Percentiles rank a stretch among this genome's conserved stretches.
phyloP scores from a whole-genome alignment of 2,329 filamentous ascomycete species.

The Juglanconis oblonga region DNA sequence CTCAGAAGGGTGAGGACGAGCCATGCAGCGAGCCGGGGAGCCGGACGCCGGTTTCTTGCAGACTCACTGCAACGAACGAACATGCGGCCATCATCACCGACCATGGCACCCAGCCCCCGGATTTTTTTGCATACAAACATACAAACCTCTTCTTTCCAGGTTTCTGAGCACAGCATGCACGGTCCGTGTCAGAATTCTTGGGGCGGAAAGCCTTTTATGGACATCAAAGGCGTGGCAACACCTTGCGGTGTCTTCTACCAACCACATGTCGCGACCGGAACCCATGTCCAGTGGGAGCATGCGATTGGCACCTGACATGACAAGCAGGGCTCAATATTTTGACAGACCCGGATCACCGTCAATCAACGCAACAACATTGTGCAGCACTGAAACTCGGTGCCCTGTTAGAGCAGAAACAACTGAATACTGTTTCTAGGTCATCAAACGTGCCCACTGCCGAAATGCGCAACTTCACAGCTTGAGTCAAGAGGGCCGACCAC shows the following conservation, averaged over 20 bases:
- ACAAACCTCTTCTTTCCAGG: too few species aligned
- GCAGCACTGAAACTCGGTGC: background rate
- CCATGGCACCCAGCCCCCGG: background rate
- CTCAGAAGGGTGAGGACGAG: background rate
- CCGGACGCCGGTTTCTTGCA: background rate
- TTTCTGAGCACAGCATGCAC: too few species aligned
- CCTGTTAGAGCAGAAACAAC: background rate
- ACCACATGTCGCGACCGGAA: background rate
- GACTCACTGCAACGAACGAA: background rate
- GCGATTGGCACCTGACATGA: background rate
- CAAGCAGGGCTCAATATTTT: background rate
- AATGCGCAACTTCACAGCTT: background rate
- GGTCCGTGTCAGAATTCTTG: background rate
- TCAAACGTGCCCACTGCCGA: background rate
- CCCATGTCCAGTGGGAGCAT: too few species aligned
- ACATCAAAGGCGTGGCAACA: too few species aligned
- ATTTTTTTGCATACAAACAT: background rate
- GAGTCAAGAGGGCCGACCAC: slow-evolving; percentile 6
- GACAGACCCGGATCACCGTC: background rate
- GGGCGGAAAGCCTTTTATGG: background rate
- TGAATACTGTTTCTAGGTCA: too few species aligned
- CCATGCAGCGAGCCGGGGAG: background rate
- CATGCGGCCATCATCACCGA: background rate
- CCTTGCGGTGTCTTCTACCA: background rate
- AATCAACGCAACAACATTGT: background rate